Evolutionary conservation across 163 green algal species (phyloP).

Genomic region (Trebouxiophyceae sp.): DNA sequence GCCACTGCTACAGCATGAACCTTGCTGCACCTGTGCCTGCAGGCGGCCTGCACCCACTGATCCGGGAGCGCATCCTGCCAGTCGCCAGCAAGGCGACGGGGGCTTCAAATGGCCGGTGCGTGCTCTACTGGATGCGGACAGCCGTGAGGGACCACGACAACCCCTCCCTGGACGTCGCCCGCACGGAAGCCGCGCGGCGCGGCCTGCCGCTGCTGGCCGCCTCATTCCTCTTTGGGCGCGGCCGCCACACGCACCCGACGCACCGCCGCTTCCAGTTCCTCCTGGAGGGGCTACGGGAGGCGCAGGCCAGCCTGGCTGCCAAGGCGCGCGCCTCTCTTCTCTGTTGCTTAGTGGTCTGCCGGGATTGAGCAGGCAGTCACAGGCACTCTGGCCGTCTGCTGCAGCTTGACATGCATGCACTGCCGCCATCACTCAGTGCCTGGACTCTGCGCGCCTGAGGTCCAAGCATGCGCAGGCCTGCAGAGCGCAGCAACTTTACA

Average conservation of each 20-base stretch:
- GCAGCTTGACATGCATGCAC: not conserved
- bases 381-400: not conserved
- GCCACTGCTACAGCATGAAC: not conserved
- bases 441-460: not conserved
- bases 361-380: not conserved
- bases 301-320: slow-evolving; percentile 15
- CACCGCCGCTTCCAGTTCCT: slow-evolving; percentile 14
- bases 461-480: no score
- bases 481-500: no score
- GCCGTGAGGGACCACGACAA: slow-evolving; percentile 21
- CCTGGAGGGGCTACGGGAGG: slow-evolving; percentile 19
- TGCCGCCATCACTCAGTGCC: not conserved
- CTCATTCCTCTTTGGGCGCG: slow-evolving; percentile 11
- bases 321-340: slow-evolving; percentile 3
- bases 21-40: not conserved
- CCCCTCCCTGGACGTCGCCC: slow-evolving; percentile 19
- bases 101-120: not conserved
- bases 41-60: not conserved
- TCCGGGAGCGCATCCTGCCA: not conserved
- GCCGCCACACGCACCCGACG: slow-evolving; percentile 15
- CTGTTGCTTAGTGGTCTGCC: not conserved
- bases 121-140: slow-evolving; percentile 28
- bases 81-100: not conserved
- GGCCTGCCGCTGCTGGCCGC: slow-evolving; percentile 9
- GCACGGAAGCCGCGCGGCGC: not conserved